Conservation (phyloP, 164 flowering plant genomes). For the Santalum album region DNA sequence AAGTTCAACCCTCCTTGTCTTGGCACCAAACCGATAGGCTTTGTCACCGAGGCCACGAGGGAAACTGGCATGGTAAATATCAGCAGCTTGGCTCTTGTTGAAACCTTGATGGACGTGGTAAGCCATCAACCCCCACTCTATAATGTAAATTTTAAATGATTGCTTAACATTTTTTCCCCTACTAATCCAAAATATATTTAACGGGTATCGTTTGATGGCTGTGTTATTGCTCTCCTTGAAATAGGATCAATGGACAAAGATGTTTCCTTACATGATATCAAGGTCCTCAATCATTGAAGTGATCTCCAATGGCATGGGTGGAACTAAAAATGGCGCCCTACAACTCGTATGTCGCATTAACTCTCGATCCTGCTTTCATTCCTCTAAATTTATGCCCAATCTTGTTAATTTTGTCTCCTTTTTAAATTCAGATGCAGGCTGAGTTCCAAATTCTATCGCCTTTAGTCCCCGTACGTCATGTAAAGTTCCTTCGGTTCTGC, state of each 20-base stretch:
- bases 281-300: constrained; percentile 40
- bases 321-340: constrained; percentile 47
- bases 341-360: constrained; percentile 45
- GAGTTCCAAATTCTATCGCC: constrained; percentile 74
- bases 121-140: too few species aligned
- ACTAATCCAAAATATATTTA: background rate
- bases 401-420: background rate
- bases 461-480: constrained; percentile 51
- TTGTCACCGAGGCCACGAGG: constrained; percentile 52
- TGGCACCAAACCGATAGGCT: constrained; percentile 34
- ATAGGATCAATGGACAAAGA: constrained; percentile 60
- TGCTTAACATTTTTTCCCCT: too few species aligned
- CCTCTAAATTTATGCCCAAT: background rate
- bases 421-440: constrained; percentile 52
- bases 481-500: constrained; percentile 74
- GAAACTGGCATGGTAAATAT: constrained; percentile 42
- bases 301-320: constrained; percentile 38
- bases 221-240: background rate
- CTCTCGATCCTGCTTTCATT: background rate
- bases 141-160: too few species aligned
- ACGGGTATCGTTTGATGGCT: background rate
- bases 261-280: constrained; percentile 58
- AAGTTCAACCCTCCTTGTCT: constrained; percentile 25
- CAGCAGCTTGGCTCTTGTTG: constrained; percentile 49
- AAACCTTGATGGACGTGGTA: constrained; percentile 70